A percentile compares a stretch with the other conserved stretches of the same genome.
phyloP scores from a whole-genome alignment of 2,329 filamentous ascomycete genomes.

The Alternaria infectoria region DNA sequence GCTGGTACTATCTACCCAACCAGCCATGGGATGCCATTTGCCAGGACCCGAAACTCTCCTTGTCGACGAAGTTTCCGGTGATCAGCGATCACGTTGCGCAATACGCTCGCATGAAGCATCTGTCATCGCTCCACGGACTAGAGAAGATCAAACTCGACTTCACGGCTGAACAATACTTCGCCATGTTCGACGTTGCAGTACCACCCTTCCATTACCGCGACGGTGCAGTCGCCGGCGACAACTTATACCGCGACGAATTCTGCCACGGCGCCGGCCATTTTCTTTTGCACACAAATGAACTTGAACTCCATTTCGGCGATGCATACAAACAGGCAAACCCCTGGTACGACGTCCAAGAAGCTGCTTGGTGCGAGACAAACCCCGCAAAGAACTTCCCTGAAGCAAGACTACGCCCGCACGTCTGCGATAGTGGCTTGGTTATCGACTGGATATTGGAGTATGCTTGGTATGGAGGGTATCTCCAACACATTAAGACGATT shows the following conservation, averaged over 20 bases:
- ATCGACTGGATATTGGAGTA: not conserved
- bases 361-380: not conserved
- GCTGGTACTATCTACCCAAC: not conserved
- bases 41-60: not conserved
- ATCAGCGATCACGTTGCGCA: not conserved
- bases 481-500: not conserved
- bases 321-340: not conserved
- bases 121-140: conserved; percentile 6
- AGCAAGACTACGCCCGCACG: not conserved
- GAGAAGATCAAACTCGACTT: conserved; percentile 20
- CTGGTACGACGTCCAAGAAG: conserved; percentile 7
- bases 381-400: not conserved
- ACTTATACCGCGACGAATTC: not conserved
- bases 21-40: not conserved
- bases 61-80: not conserved
- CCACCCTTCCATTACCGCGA: conserved; percentile 16
- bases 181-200: conserved; percentile 15
- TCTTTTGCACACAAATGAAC: conserved; percentile 5
- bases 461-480: not conserved
- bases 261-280: conserved; percentile 3
- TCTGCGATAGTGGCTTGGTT: not conserved
- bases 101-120: not conserved
- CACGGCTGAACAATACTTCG: conserved; percentile 11
- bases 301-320: conserved; percentile 12
- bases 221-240: not conserved